Conservation (phyloP, 306 rosid species). For the Sicyos edulis region DNA sequence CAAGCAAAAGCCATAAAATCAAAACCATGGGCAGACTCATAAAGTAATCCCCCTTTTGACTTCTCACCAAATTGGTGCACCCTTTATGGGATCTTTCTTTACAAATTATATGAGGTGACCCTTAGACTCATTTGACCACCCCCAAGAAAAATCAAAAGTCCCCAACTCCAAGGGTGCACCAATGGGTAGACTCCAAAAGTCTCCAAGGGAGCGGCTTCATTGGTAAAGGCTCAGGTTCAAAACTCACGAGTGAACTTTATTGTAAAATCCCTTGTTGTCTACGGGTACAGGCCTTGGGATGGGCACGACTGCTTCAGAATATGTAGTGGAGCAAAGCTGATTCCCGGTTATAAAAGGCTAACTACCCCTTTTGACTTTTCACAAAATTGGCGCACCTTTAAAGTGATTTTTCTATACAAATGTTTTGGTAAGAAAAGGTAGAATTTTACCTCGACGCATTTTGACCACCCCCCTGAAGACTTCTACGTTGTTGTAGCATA, state of each 20-base stretch:
- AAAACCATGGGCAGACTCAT: neutral
- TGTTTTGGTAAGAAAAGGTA: constrained; percentile 8
- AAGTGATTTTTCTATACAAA: neutral
- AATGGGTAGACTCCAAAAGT: too few species aligned
- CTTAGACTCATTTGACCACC: too few species aligned
- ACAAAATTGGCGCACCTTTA: constrained; percentile 6
- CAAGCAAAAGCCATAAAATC: constrained; percentile 26
- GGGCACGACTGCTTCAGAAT: too few species aligned
- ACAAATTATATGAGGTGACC: neutral
- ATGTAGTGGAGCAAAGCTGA: too few species aligned
- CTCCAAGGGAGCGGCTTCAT: too few species aligned
- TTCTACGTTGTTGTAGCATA: constrained; percentile 81
- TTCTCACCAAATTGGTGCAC: constrained; percentile 5
- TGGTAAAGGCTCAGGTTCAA: too few species aligned
- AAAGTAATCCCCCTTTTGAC: constrained; percentile 8
- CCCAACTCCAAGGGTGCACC: too few species aligned
- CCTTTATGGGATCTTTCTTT: neutral
- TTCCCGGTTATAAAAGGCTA: neutral
- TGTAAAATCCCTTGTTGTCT: too few species aligned
- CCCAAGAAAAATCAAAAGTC: too few species aligned
- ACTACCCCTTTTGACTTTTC: constrained; percentile 4
- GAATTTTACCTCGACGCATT: constrained; percentile 87
- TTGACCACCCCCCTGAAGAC: constrained; percentile 96
- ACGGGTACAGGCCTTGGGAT: too few species aligned
- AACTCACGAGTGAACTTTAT: too few species aligned